Conservation (phyloP, 2,329 filamentous ascomycete genomes). For the Fusarium solani-melongenae region DNA sequence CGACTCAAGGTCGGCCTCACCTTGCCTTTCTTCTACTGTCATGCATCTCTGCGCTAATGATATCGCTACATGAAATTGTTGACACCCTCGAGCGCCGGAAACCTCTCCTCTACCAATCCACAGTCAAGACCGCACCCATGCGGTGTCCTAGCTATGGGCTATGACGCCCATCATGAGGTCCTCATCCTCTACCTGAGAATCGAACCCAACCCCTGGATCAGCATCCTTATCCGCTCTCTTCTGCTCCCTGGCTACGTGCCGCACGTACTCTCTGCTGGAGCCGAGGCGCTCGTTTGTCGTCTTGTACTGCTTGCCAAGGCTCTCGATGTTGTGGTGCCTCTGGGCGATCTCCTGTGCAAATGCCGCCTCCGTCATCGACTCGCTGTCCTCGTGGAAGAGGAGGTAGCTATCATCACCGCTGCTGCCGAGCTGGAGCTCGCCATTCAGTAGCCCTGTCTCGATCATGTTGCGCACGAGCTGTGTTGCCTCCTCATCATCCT, state of each 20-base stretch:
- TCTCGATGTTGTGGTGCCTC: constrained; percentile 55
- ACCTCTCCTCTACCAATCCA: neutral
- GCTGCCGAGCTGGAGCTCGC: constrained; percentile 60
- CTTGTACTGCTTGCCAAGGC: constrained; percentile 60
- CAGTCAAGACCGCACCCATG: neutral
- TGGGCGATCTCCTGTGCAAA: constrained; percentile 60
- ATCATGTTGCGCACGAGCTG: constrained; percentile 67
- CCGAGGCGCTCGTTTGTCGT: constrained; percentile 65
- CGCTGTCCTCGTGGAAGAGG: constrained; percentile 58
- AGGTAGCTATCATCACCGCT: constrained; percentile 59
- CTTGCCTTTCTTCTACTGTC: neutral
- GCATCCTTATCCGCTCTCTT: constrained; percentile 58
- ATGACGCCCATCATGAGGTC: constrained; percentile 66
- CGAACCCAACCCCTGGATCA: constrained; percentile 53
- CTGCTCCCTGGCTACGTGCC: constrained; percentile 58
- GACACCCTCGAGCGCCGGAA: neutral
- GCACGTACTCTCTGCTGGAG: constrained; percentile 67
- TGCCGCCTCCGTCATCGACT: constrained; percentile 60
- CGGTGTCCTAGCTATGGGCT: constrained; percentile 25
- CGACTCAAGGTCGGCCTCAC: neutral
- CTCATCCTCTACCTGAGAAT: constrained; percentile 66
- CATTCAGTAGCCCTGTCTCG: constrained; percentile 62
- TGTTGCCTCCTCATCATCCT: constrained; percentile 56
- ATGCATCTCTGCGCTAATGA: neutral
- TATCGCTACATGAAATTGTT: neutral